Conservation (phyloP, 495 filamentous ascomycete species). For the Penicillium dipodomyicola region DNA sequence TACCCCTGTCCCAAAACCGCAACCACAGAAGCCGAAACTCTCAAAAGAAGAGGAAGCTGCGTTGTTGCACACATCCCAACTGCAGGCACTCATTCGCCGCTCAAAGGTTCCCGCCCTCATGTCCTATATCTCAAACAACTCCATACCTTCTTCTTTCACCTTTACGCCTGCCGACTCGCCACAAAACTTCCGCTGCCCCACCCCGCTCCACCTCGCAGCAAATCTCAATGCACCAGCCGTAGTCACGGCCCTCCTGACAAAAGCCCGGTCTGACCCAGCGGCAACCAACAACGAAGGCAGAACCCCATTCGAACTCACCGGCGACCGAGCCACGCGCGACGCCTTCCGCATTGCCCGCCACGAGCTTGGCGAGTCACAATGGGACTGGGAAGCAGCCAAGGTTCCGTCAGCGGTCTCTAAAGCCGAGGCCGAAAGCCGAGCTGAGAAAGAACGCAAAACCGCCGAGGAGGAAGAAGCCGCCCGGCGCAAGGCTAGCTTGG, state of each 20-base stretch:
- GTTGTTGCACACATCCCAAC: slow-evolving; percentile 76
- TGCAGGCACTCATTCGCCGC: slow-evolving; percentile 83
- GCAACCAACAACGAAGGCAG: slow-evolving; percentile 62
- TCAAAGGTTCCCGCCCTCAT: slow-evolving; percentile 86
- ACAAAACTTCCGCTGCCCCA: slow-evolving; percentile 81
- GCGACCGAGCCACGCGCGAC: slow-evolving; percentile 83
- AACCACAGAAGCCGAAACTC: slow-evolving; percentile 54
- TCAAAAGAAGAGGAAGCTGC: slow-evolving; percentile 81
- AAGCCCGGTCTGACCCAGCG: slow-evolving; percentile 73
- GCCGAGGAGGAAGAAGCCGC: slow-evolving; percentile 55
- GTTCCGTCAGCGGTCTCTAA: slow-evolving; percentile 69
- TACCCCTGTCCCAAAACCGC: slow-evolving; percentile 42
- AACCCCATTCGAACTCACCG: slow-evolving; percentile 81
- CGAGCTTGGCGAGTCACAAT: slow-evolving; percentile 71
- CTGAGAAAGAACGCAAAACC: slow-evolving; percentile 57
- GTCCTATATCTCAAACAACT: slow-evolving; percentile 74
- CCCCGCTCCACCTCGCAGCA: slow-evolving; percentile 80
- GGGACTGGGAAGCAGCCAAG: slow-evolving; percentile 75
- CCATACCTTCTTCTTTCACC: slow-evolving; percentile 62
- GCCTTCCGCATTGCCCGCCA: slow-evolving; percentile 85
- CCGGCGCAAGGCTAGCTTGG: slow-evolving; percentile 59
- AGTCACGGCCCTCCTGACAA: slow-evolving; percentile 71
- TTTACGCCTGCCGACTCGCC: slow-evolving; percentile 68
- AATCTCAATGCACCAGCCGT: slow-evolving; percentile 70
- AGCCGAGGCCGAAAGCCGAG: slow-evolving; percentile 64